Evolutionary conservation across 768 basidiomycete species (phyloP).

Genomic region (Termitomyces bulborhizus): DNA sequence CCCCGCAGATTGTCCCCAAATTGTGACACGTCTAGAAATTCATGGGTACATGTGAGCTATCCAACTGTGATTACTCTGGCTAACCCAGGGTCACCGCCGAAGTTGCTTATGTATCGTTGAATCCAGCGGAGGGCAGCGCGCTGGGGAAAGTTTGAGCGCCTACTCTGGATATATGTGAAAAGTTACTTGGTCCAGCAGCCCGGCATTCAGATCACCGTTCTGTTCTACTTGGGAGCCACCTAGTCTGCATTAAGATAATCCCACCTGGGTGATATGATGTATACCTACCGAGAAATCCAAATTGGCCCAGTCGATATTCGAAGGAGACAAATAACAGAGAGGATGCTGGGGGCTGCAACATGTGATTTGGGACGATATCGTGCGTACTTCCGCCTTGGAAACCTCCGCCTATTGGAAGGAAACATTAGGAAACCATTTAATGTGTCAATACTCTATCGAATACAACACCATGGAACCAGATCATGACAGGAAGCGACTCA

Average conservation of each 20-base stretch:
- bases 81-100: slow-evolving; percentile 31
- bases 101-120: slow-evolving; percentile 27
- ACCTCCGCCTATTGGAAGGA: slow-evolving; percentile 29
- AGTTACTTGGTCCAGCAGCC: slow-evolving; percentile 33
- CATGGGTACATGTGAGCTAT: background rate
- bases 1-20: slow-evolving; percentile 37
- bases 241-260: slow-evolving; percentile 4
- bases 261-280: background rate
- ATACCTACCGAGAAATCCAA: slow-evolving; percentile 32
- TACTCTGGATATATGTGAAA: background rate
- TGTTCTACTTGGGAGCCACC: slow-evolving; percentile 26
- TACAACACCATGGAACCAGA: slow-evolving; percentile 34
- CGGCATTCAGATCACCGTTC: slow-evolving; percentile 30
- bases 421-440: background rate
- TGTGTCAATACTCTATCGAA: background rate
- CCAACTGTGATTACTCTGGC: background rate
- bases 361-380: slow-evolving; percentile 23
- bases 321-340: slow-evolving; percentile 35
- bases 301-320: slow-evolving; percentile 35
- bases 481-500: slow-evolving; percentile 29
- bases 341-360: slow-evolving; percentile 25
- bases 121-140: slow-evolving; percentile 32
- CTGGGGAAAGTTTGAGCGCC: slow-evolving; percentile 9
- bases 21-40: slow-evolving; percentile 28
- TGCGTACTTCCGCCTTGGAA: slow-evolving; percentile 31